Conservation (phyloP, 1,284 basidiomycete species). For the Laetiporus sulphureus region DNA sequence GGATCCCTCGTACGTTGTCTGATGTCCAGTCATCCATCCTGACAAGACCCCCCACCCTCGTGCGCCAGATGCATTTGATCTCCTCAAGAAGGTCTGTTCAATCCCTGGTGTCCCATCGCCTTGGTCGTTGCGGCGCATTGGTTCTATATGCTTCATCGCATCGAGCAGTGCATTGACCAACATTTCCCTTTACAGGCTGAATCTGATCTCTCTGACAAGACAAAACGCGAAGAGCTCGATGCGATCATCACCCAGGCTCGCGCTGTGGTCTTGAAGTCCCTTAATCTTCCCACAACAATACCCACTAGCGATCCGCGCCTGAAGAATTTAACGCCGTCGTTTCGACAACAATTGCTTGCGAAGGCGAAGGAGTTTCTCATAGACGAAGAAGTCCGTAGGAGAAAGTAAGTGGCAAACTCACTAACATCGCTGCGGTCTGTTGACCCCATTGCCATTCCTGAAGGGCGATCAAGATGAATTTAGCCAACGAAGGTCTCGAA, state of each 20-base stretch:
- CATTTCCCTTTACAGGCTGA: conserved; percentile 53
- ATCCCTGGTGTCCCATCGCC: neutral
- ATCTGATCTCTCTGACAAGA: conserved; percentile 67
- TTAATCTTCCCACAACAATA: conserved; percentile 52
- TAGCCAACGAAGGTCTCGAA: conserved; percentile 80
- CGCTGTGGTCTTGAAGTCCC: conserved; percentile 47
- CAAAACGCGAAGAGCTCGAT: conserved; percentile 72
- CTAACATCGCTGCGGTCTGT: neutral
- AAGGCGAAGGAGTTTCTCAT: conserved; percentile 75
- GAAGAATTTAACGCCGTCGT: conserved; percentile 50
- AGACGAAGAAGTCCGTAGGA: conserved; percentile 72
- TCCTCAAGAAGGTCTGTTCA: conserved; percentile 70
- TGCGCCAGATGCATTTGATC: conserved; percentile 79
- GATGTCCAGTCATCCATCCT: conserved; percentile 72
- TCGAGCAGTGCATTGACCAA: conserved; percentile 4
- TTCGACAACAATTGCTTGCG: conserved; percentile 53
- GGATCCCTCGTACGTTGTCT: conserved; percentile 33
- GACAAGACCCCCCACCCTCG: conserved; percentile 76
- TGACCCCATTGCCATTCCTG: conserved; percentile 3
- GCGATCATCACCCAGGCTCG: conserved; percentile 71
- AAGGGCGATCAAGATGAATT: conserved; percentile 79
- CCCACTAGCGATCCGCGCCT: conserved; percentile 51
- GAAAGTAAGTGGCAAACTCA: conserved; percentile 50
- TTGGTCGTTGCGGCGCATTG: too few relatives aligned
- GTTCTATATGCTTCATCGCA: too few relatives aligned